Evolutionary conservation across 2,329 filamentous ascomycete genomes (phyloP).

Genomic region (Cladosporium sp.): DNA sequence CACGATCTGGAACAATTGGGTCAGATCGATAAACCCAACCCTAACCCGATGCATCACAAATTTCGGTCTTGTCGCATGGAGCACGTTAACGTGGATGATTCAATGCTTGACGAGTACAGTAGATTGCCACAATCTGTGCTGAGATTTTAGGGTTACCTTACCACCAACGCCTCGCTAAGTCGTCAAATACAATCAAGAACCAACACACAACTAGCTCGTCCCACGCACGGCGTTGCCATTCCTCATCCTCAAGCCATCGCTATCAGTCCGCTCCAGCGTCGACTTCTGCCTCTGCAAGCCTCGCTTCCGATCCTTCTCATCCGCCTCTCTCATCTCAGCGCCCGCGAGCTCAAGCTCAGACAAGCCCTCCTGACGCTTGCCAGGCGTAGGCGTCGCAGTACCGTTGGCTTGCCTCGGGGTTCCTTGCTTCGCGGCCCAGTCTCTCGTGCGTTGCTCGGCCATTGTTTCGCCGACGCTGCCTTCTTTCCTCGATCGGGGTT

Average conservation of each 20-base stretch:
- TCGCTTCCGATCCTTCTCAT: slow-evolving; percentile 32
- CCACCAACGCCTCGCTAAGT: slow-evolving; percentile 22
- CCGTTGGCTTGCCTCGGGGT: slow-evolving; percentile 12
- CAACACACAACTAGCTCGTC: not conserved
- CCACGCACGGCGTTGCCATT: slow-evolving; percentile 12
- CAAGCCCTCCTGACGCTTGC: slow-evolving; percentile 33
- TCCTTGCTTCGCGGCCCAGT: slow-evolving; percentile 38
- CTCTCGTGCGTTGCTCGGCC: slow-evolving; percentile 39
- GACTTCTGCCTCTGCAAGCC: slow-evolving; percentile 27
- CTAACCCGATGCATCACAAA: not conserved
- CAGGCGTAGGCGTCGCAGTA: slow-evolving; percentile 15
- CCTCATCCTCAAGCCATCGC: slow-evolving; percentile 21
- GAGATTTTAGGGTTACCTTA: not conserved
- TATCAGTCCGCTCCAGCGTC: slow-evolving; percentile 12
- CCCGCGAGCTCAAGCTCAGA: slow-evolving; percentile 38
- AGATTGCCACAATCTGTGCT: not conserved
- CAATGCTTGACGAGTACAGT: not conserved
- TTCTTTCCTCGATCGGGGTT: slow-evolving; percentile 25
- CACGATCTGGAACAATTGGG: not conserved
- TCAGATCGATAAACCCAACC: not conserved
- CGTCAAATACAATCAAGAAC: not conserved
- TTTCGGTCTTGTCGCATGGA: too few species aligned
- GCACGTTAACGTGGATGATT: too few species aligned
- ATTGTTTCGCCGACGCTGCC: slow-evolving; percentile 30
- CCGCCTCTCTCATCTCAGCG: slow-evolving; percentile 38